phyloP scores from a whole-genome alignment of 1,139 yeast species.

The Ogataea hybrid region DNA sequence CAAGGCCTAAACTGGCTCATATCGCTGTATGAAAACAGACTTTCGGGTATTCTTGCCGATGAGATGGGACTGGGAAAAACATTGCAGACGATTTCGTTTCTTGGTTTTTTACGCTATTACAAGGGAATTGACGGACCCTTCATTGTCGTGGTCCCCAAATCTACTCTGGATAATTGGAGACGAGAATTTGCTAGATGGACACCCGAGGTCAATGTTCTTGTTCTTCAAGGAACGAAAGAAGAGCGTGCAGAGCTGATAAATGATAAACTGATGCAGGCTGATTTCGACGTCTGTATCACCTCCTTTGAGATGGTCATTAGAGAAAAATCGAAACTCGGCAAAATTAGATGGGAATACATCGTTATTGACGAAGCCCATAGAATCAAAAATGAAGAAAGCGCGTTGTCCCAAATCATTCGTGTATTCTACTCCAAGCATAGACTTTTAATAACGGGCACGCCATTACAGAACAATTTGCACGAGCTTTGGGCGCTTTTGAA shows the following conservation, averaged over 20 bases:
- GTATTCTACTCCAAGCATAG: conserved; percentile 82
- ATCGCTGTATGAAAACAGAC: conserved; percentile 75
- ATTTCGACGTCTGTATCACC: conserved; percentile 86
- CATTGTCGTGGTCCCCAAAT: conserved; percentile 89
- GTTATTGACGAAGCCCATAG: conserved; percentile 97
- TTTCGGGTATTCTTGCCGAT: conserved; percentile 93
- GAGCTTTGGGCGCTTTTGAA: conserved; percentile 95
- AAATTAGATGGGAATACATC: conserved; percentile 90
- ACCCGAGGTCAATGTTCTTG: conserved; percentile 86
- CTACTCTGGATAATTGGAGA: conserved; percentile 94
- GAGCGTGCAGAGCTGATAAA: conserved; percentile 63
- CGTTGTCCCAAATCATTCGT: conserved; percentile 86
- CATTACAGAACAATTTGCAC: conserved; percentile 89
- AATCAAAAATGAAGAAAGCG: conserved; percentile 89
- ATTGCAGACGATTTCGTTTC: conserved; percentile 85
- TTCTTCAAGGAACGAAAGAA: conserved; percentile 85
- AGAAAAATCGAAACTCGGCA: conserved; percentile 77
- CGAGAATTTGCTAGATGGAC: conserved; percentile 95
- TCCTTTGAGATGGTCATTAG: conserved; percentile 92
- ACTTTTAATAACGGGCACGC: conserved; percentile 91
- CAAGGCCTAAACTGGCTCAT: conserved; percentile 95
- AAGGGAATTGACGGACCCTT: conserved; percentile 87
- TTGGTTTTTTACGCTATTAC: conserved; percentile 81
- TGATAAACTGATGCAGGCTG: conserved; percentile 58
- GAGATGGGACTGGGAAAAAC: conserved; percentile 99